Evolutionary conservation across 2,329 filamentous ascomycete species (phyloP).

Genomic region (Fusarium vanettenii): DNA sequence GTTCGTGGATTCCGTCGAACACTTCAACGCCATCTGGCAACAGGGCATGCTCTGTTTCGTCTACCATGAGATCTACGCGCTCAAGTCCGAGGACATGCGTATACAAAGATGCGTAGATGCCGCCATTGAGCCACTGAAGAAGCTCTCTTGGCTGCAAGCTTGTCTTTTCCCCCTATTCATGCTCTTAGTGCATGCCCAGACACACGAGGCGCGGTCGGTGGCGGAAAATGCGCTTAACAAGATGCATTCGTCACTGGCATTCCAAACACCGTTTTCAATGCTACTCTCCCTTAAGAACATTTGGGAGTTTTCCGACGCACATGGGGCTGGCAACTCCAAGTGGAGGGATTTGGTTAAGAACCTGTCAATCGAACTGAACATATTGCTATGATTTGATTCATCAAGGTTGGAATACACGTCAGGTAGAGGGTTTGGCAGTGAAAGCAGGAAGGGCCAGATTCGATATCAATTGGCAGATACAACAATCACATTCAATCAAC

Average conservation of each 20-base stretch:
- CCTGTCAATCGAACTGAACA: not conserved
- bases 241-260: not conserved
- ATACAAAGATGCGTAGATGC: not conserved
- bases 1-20: not conserved
- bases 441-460: not conserved
- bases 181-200: not conserved
- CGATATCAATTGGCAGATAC: not conserved
- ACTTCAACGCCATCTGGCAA: conserved; percentile 1
- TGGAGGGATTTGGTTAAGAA: not conserved
- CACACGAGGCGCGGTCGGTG: not conserved
- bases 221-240: not conserved
- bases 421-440: not conserved
- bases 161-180: conserved; percentile 1
- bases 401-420: not conserved
- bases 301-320: not conserved
- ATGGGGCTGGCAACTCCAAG: not conserved
- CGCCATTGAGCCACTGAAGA: not conserved
- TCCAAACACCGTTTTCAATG: not conserved
- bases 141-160: not conserved
- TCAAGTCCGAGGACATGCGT: not conserved
- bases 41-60: conserved; percentile 4
- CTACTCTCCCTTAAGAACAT: not conserved
- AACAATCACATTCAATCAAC: not conserved
- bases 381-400: not conserved
- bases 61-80: conserved; percentile 1